Conservation (phyloP, 768 basidiomycete species). For the Rhodotorula babjevae region DNA sequence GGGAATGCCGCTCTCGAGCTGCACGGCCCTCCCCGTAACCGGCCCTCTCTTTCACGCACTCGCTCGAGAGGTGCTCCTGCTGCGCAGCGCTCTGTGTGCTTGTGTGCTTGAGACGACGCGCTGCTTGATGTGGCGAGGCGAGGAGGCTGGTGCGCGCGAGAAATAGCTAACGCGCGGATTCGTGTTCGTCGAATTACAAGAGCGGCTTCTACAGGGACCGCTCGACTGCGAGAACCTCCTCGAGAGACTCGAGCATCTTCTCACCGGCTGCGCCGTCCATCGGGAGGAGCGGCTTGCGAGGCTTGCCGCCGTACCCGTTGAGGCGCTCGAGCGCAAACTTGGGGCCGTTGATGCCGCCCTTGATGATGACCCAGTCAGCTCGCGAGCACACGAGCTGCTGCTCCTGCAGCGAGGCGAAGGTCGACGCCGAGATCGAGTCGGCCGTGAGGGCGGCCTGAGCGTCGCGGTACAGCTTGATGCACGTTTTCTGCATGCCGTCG, state of each 20-base stretch:
- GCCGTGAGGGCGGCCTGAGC: slow-evolving; percentile 55
- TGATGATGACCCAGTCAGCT: slow-evolving; percentile 74
- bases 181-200: no score
- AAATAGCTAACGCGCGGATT: no score
- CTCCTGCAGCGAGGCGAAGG: slow-evolving; percentile 57
- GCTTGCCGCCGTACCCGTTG: slow-evolving; percentile 68
- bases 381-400: slow-evolving; percentile 75
- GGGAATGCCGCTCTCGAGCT: no score
- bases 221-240: slow-evolving; percentile 48
- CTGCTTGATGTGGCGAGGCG: no score
- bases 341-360: slow-evolving; percentile 72
- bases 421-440: slow-evolving; percentile 39
- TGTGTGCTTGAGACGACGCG: no score
- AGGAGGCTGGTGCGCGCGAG: no score
- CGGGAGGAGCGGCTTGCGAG: slow-evolving; percentile 70
- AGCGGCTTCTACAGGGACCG: neutral
- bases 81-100: no score
- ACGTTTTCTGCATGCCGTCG: slow-evolving; percentile 54
- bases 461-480: slow-evolving; percentile 44
- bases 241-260: slow-evolving; percentile 61
- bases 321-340: slow-evolving; percentile 71
- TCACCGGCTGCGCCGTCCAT: slow-evolving; percentile 59
- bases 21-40: no score
- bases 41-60: no score
- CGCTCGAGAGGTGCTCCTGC: no score